phyloP scores from a whole-genome alignment of 768 basidiomycete species.

The Glaciozyma martinii region DNA sequence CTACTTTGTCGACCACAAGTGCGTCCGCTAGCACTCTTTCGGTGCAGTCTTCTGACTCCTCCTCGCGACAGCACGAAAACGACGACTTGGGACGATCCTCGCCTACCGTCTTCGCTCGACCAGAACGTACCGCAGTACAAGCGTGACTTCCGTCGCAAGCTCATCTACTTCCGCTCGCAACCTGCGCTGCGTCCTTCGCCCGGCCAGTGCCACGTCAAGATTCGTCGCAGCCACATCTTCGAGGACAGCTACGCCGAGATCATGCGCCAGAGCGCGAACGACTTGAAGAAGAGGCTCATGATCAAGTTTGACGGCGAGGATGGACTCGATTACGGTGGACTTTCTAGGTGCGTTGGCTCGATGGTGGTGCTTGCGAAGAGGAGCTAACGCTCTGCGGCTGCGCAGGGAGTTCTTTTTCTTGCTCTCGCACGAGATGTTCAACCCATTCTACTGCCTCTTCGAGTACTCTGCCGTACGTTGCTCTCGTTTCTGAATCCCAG shows the following conservation, averaged over 20 bases:
- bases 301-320: slow-evolving; percentile 97
- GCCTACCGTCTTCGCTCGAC: slow-evolving; percentile 87
- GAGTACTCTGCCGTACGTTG: slow-evolving; percentile 76
- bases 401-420: slow-evolving; percentile 98
- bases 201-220: slow-evolving; percentile 98
- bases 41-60: neutral
- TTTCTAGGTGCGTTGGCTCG: slow-evolving; percentile 52
- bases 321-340: slow-evolving; percentile 94
- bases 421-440: slow-evolving; percentile 98
- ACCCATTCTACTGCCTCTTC: slow-evolving; percentile 98
- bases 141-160: slow-evolving; percentile 95
- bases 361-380: slow-evolving; percentile 44
- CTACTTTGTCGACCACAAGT: slow-evolving; percentile 99
- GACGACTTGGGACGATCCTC: slow-evolving; percentile 99
- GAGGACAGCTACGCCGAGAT: slow-evolving; percentile 99
- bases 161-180: slow-evolving; percentile 98
- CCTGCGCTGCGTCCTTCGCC: slow-evolving; percentile 97
- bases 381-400: slow-evolving; percentile 11
- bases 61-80: slow-evolving; percentile 55
- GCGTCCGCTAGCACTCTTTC: slow-evolving; percentile 35
- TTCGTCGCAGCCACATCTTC: slow-evolving; percentile 94
- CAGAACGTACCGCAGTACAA: slow-evolving; percentile 99
- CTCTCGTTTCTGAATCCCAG: too few relatives aligned
- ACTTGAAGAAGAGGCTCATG: slow-evolving; percentile 97
- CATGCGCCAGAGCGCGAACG: slow-evolving; percentile 97